Base-by-base conservation (phyloP, 1,139 yeast genomes). In the Hyphopichia buzzinii region DNA sequence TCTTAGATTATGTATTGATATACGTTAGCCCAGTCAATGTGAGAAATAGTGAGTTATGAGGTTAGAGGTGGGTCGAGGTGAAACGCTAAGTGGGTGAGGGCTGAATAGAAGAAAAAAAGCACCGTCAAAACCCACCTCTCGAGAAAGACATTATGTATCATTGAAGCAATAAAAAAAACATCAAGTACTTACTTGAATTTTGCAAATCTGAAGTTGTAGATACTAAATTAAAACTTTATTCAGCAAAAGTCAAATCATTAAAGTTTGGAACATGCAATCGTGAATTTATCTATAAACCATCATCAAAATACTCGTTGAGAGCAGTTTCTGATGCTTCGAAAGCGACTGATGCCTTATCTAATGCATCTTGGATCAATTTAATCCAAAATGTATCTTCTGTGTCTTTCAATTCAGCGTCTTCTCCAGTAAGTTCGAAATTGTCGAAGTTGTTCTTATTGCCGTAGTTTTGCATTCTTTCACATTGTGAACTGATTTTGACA, bases 401-500 rank as follows among this genome's bases (percentile, higher is more conserved):
- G 44, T 52, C 57, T 24, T 38, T 40, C 22, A 43, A 42, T 14
- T 40, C 29, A 6, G 37, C 36, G 31, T 42, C 45, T 12, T 38
- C 39, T 35, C 44, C 46, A 8, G 38, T 42, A 11, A 52, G 43
- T 32, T 56, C 62, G 41, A 63, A 67, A 42, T 67, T 64, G 49
- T 75, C 81, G 41, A 67, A 71, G 41, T 72, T 68, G 34, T 55
- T 53, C 46, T 61, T 70, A 46, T 76, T 66, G n/a, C 96, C 97
- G 49, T 86, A 79, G 57, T 90, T 88, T 60, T 92, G 98, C 46
- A 92, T 89, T 50, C 92, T 72, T 59, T 90, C 98, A 62, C 98
- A 92, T 49, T 88, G 85, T 52, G 79, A 76, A 43, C 92, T 87
- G 38, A 92, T 85, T 45, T 81, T 79, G 30, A 78, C 78, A 39